Conservation (phyloP, 2,329 filamentous ascomycete species). For the Sphaerulina musiva region DNA sequence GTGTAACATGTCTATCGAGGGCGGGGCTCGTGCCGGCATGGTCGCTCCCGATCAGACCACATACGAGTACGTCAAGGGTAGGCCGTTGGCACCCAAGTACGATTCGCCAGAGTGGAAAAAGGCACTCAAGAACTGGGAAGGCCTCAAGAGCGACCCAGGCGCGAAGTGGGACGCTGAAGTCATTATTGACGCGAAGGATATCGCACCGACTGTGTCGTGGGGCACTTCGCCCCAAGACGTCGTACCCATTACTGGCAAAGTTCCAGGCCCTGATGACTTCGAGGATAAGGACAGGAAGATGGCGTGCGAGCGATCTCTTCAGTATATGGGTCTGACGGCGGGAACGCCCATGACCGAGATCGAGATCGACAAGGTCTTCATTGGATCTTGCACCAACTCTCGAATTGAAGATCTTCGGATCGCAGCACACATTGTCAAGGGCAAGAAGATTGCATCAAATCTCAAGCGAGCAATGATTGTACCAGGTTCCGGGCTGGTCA, state of each 20-base stretch:
- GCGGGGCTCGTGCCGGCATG: constrained; percentile 90
- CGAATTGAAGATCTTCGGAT: constrained; percentile 91
- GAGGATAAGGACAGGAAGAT: constrained; percentile 70
- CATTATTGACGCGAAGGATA: constrained; percentile 86
- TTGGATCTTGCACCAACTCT: constrained; percentile 95
- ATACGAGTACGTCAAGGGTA: constrained; percentile 89
- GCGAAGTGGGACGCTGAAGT: constrained; percentile 88
- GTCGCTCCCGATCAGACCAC: constrained; percentile 90
- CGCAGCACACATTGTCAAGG: constrained; percentile 78
- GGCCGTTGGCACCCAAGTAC: constrained; percentile 77
- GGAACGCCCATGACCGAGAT: constrained; percentile 92
- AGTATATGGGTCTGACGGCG: constrained; percentile 91
- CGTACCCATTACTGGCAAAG: constrained; percentile 83
- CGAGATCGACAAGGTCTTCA: constrained; percentile 89
- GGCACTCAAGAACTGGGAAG: constrained; percentile 81
- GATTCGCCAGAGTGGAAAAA: constrained; percentile 85
- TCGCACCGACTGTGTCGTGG: constrained; percentile 90
- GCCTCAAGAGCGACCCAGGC: constrained; percentile 74
- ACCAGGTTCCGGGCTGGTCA: constrained; percentile 89
- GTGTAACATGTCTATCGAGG: constrained; percentile 99
- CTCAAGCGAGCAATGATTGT: constrained; percentile 95
- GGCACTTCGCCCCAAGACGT: constrained; percentile 95
- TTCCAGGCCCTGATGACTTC: constrained; percentile 86
- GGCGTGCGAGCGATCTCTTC: constrained; percentile 71
- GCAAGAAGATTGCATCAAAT: constrained; percentile 78